A percentile compares a stretch with the other conserved stretches of the same genome.
Conservation (phyloP, 768 basidiomycete species). For the Hygrocybe coccinea region DNA sequence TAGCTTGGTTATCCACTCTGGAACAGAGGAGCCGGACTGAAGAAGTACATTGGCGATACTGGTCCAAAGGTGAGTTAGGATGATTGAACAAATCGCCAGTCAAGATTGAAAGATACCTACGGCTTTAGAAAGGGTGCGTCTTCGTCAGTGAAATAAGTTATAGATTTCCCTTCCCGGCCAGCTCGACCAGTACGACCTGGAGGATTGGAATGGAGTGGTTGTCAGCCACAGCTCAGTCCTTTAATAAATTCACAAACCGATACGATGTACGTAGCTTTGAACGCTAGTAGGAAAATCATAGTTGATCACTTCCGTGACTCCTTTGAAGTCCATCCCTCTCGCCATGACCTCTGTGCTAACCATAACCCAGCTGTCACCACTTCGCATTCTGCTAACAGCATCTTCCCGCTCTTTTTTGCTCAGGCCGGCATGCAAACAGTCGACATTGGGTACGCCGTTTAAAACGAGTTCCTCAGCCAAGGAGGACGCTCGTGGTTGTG, state of each 20-base stretch:
- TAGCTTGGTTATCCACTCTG: constrained; percentile 94
- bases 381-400: constrained; percentile 76
- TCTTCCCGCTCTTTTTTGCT: constrained; percentile 84
- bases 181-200: constrained; percentile 92
- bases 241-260: constrained; percentile 47
- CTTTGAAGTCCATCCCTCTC: constrained; percentile 96
- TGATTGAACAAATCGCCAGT: constrained; percentile 1
- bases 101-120: constrained; percentile 32
- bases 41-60: constrained; percentile 96
- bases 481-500: constrained; percentile 80
- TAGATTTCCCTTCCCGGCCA: constrained; percentile 85
- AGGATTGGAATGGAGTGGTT: not conserved
- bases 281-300: constrained; percentile 95
- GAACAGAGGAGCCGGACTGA: constrained; percentile 85
- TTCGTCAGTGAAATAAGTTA: constrained; percentile 93
- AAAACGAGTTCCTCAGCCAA: constrained; percentile 77
- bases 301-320: constrained; percentile 90
- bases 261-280: constrained; percentile 93
- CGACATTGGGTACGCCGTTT: constrained; percentile 74
- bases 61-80: not conserved
- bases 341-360: constrained; percentile 97
- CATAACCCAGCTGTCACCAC: constrained; percentile 91
- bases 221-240: constrained; percentile 6
- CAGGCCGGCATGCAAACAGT: constrained; percentile 88
- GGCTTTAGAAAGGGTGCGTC: constrained; percentile 90